Evolutionary conservation across 306 rosid genomes (phyloP).

Genomic region (Echinosophora koreensis): DNA sequence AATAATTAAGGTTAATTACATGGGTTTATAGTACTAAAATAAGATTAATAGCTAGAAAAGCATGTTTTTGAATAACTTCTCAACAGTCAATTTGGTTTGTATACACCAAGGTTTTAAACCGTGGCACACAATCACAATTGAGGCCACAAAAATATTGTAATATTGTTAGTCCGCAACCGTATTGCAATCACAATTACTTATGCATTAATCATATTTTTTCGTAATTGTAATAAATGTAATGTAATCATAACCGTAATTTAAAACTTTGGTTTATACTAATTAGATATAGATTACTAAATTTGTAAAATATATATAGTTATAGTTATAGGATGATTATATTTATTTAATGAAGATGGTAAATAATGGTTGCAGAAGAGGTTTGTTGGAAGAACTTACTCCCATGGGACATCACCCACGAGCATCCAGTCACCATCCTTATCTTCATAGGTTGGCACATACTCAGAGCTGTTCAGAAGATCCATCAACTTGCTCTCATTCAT

Average conservation of each 20-base stretch:
- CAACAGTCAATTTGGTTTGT: too few relatives aligned
- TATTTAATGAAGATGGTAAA: not conserved
- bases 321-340: not conserved
- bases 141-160: too few relatives aligned
- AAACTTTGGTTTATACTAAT: too few relatives aligned
- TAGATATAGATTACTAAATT: not conserved
- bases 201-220: too few relatives aligned
- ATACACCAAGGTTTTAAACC: too few relatives aligned
- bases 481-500: constrained; percentile 98
- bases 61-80: not conserved
- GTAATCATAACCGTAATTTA: too few relatives aligned
- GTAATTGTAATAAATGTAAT: too few relatives aligned
- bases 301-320: not conserved
- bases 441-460: constrained; percentile 98
- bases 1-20: constrained; percentile 26
- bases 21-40: not conserved
- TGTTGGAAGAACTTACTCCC: constrained; percentile 78
- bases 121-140: too few relatives aligned
- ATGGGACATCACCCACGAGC: constrained; percentile 99
- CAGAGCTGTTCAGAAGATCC: constrained; percentile 98
- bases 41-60: not conserved
- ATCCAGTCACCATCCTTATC: constrained; percentile 99
- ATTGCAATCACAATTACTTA: too few relatives aligned
- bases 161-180: too few relatives aligned
- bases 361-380: constrained; percentile 28